Percentiles rank a stretch among this genome's conserved stretches.
Conservation (phyloP, 306 rosid genomes). For the Gillenia trifoliata region DNA sequence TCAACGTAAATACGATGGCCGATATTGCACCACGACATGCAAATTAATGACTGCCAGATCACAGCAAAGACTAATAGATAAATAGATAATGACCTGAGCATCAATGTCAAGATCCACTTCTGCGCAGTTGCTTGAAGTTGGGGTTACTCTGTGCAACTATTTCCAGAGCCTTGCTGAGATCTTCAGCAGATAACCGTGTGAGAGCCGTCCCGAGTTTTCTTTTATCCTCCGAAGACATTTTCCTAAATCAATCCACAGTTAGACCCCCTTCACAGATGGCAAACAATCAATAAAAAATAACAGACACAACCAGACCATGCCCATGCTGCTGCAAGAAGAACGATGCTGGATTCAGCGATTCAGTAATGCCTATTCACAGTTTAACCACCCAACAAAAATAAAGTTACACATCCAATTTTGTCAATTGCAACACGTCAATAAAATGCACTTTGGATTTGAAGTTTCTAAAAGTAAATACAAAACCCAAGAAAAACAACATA, state of each 20-base stretch:
- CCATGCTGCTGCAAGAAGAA: constrained; percentile 2
- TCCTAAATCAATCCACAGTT: constrained; percentile 45
- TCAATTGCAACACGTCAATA: too few relatives aligned
- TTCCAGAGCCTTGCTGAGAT: constrained; percentile 71
- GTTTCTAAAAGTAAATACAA: not conserved
- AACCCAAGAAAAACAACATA: not conserved
- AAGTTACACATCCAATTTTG: not conserved
- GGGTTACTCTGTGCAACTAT: constrained; percentile 90
- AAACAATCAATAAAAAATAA: not conserved
- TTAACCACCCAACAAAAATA: not conserved
- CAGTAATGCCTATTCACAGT: not conserved
- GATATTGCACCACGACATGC: too few relatives aligned
- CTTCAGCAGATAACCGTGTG: constrained; percentile 61
- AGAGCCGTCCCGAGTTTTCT: constrained; percentile 72
- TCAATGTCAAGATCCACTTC: constrained; percentile 95
- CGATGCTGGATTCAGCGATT: not conserved
- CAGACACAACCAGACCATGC: not conserved
- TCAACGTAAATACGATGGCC: too few relatives aligned
- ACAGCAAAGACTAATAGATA: not conserved
- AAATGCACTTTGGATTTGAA: not conserved
- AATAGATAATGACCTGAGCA: constrained; percentile 63
- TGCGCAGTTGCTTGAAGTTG: constrained; percentile 66
- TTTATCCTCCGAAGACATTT: constrained; percentile 73
- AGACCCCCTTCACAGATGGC: too few relatives aligned
- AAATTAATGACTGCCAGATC: not conserved